Evolutionary conservation across 148 eudicot genomes (phyloP).

Genomic region (Vaccinium vitisidaea): DNA sequence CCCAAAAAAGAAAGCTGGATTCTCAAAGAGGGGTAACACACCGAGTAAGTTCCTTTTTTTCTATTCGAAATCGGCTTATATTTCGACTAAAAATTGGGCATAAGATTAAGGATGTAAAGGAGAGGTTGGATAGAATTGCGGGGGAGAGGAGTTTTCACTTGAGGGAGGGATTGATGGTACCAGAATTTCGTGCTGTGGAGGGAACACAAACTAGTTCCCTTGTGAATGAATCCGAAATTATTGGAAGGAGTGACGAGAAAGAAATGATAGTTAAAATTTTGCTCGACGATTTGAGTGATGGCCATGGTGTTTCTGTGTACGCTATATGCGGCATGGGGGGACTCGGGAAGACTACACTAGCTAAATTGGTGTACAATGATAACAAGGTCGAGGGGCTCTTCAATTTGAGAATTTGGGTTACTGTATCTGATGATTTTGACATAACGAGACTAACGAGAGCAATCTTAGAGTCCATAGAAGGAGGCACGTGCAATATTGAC

Average conservation of each 20-base stretch:
- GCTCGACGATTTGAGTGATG: background rate
- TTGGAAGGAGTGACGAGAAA: constrained; percentile 12
- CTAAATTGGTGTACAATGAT: constrained; percentile 21
- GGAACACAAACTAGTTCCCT: background rate
- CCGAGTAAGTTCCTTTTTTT: background rate
- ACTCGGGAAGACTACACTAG: constrained; percentile 7
- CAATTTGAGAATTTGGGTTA: constrained; percentile 15
- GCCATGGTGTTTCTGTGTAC: background rate
- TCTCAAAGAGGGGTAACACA: background rate
- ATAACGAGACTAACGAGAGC: background rate
- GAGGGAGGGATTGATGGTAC: background rate
- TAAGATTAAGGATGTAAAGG: background rate
- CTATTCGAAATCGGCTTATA: background rate
- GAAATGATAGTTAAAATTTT: background rate
- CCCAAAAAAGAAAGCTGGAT: background rate
- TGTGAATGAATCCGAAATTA: constrained; percentile 8
- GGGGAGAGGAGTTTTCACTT: background rate
- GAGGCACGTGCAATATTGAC: background rate
- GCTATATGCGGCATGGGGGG: constrained; percentile 24
- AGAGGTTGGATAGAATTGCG: background rate
- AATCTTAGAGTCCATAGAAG: constrained; percentile 3
- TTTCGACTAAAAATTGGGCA: background rate
- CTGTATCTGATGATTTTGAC: constrained; percentile 14
- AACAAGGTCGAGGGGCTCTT: background rate
- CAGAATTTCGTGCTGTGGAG: background rate